These are phyloP conservation scores for Tolypocladium tundrense DNA, from an alignment of 2,329 filamentous ascomycete species.

Conservation along the genomic window DNA sequence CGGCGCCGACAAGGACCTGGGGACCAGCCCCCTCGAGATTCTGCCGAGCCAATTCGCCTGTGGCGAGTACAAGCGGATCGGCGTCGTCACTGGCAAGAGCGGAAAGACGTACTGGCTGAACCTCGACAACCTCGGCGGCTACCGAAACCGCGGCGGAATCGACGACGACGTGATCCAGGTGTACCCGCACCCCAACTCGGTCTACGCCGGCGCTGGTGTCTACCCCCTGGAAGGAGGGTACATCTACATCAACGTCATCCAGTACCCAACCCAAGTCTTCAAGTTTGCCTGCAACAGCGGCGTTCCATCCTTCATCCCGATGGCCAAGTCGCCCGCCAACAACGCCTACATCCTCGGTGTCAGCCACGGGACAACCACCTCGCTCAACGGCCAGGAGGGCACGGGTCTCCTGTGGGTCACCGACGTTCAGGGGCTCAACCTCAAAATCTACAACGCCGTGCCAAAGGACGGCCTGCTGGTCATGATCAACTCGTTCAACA, in stretches of 20 bases:
- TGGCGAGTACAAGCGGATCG: constrained; percentile 32
- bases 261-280: constrained; percentile 44
- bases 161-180: constrained; percentile 34
- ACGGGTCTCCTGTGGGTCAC: constrained; percentile 47
- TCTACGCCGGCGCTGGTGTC: constrained; percentile 35
- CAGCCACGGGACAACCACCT: constrained; percentile 46
- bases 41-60: constrained; percentile 31
- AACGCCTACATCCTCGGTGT: constrained; percentile 46
- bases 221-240: constrained; percentile 39
- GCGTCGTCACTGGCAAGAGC: constrained; percentile 39
- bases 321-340: constrained; percentile 35
- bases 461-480: constrained; percentile 35
- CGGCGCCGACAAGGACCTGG: constrained; percentile 40
- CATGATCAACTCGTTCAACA: constrained; percentile 38
- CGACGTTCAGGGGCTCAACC: constrained; percentile 42
- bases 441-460: constrained; percentile 42
- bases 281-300: constrained; percentile 44
- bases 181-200: constrained; percentile 32
- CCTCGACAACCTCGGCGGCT: constrained; percentile 28
- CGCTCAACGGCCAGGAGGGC: constrained; percentile 39
- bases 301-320: constrained; percentile 41
- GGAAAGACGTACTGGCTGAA: constrained; percentile 36
- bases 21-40: constrained; percentile 33
- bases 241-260: constrained; percentile 40
- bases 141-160: constrained; percentile 23